Conservation (phyloP, 768 basidiomycete species). For the Panellus pusillus region DNA sequence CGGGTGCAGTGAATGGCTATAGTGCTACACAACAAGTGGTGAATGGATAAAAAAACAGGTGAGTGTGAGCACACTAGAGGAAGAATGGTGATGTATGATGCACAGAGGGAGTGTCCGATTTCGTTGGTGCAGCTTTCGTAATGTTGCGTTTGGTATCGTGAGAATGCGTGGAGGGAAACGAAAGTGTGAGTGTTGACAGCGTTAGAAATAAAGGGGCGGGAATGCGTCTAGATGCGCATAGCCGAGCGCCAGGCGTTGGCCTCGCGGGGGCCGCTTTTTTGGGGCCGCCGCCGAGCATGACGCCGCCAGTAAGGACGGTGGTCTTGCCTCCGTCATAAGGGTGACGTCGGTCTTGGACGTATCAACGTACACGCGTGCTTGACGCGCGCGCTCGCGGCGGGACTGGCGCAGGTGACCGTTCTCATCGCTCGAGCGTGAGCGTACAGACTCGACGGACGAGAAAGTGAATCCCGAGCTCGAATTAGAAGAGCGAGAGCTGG, state of each 20-base stretch:
- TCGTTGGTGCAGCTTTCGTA: background rate
- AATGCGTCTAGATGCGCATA: slow-evolving; percentile 41
- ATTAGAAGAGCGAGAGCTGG: slow-evolving; percentile 71
- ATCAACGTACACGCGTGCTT: slow-evolving; percentile 73
- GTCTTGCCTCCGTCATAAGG: slow-evolving; percentile 86
- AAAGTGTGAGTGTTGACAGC: background rate
- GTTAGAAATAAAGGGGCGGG: slow-evolving; percentile 9
- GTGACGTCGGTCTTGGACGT: slow-evolving; percentile 76
- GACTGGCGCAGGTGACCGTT: slow-evolving; percentile 47
- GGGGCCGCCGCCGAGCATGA: slow-evolving; percentile 72
- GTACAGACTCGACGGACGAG: slow-evolving; percentile 48
- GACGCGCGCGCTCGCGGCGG: slow-evolving; percentile 67
- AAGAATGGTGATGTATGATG: slow-evolving; percentile 15
- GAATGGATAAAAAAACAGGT: background rate
- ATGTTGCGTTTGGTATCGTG: slow-evolving; percentile 8
- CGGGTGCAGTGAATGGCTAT: background rate
- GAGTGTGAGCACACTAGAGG: slow-evolving; percentile 1
- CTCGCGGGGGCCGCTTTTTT: slow-evolving; percentile 28
- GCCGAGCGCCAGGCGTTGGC: slow-evolving; percentile 56
- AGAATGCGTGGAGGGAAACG: slow-evolving; percentile 18
- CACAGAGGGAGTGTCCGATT: background rate
- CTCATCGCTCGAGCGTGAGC: slow-evolving; percentile 34
- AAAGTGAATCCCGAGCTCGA: slow-evolving; percentile 66
- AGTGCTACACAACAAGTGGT: background rate
- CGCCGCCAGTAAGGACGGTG: slow-evolving; percentile 82